phyloP scores from a whole-genome alignment of 2,329 filamentous ascomycete species.

The Cercospora zeina region DNA sequence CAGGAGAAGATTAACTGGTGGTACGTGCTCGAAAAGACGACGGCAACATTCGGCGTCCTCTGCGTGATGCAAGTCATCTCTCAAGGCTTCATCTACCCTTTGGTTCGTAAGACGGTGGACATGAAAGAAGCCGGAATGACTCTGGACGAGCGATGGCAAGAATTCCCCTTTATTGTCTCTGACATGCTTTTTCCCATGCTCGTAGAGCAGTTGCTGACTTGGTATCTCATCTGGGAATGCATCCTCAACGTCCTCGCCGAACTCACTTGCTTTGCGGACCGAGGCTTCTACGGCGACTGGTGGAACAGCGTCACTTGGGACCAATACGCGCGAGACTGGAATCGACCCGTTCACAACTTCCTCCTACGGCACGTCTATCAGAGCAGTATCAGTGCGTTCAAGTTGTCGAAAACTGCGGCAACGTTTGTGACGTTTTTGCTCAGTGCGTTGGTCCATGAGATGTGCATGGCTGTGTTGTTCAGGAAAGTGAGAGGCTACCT shows the following conservation, averaged over 20 bases:
- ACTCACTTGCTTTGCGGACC: conserved; percentile 71
- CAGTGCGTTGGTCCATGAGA: conserved; percentile 69
- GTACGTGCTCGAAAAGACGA: conserved; percentile 71
- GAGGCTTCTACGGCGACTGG: conserved; percentile 33
- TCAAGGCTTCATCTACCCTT: conserved; percentile 74
- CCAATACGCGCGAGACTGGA: conserved; percentile 79
- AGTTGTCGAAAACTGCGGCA: conserved; percentile 67
- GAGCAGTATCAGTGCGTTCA: conserved; percentile 70
- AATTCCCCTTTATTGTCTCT: conserved; percentile 73
- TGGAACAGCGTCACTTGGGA: conserved; percentile 64
- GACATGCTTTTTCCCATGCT: conserved; percentile 78
- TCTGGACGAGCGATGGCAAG: conserved; percentile 60
- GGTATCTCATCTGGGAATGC: conserved; percentile 77
- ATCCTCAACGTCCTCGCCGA: conserved; percentile 73
- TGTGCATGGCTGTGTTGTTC: conserved; percentile 79
- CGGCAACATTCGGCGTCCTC: conserved; percentile 70
- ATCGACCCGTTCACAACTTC: conserved; percentile 77
- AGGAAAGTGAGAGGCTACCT: conserved; percentile 74
- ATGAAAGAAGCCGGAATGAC: conserved; percentile 68
- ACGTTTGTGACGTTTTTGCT: conserved; percentile 75
- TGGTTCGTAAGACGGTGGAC: conserved; percentile 65
- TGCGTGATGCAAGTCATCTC: conserved; percentile 78
- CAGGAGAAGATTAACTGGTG: conserved; percentile 68
- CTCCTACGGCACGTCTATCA: conserved; percentile 78
- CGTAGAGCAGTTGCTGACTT: conserved; percentile 73